phyloP scores from a whole-genome alignment of 495 filamentous ascomycete genomes.

The Geopyxis carbonaria region DNA sequence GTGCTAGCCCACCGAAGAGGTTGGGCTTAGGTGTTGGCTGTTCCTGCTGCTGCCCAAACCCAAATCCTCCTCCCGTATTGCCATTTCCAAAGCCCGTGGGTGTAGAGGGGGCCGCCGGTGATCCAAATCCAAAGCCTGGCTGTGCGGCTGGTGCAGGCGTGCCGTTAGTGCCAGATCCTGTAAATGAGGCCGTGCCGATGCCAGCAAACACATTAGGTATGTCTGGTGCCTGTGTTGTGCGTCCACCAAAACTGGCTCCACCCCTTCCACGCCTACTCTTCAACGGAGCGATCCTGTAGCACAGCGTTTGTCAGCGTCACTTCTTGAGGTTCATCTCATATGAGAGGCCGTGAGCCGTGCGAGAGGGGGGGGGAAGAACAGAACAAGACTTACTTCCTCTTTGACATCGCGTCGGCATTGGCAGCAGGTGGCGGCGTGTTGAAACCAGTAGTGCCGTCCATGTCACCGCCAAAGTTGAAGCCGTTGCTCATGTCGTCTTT shows the following conservation, averaged over 20 bases:
- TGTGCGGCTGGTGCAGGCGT: slow-evolving; percentile 6
- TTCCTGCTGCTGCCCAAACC: slow-evolving; percentile 11
- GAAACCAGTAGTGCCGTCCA: slow-evolving; percentile 9
- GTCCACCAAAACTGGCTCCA: slow-evolving; percentile 12
- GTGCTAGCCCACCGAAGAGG: slow-evolving; percentile 14
- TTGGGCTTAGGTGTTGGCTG: slow-evolving; percentile 15
- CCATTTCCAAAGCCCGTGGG: slow-evolving; percentile 15
- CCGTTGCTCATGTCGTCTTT: slow-evolving; percentile 18
- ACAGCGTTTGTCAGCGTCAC: slow-evolving; percentile 4
- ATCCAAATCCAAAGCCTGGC: slow-evolving; percentile 13
- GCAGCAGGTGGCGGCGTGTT: slow-evolving; percentile 18
- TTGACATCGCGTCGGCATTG: slow-evolving; percentile 9
- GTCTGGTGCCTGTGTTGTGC: too few relatives aligned
- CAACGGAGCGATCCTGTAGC: slow-evolving; percentile 20
- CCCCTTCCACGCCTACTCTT: slow-evolving; percentile 11
- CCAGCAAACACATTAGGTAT: slow-evolving; percentile 21
- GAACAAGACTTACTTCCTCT: slow-evolving; percentile 15
- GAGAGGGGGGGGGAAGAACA: not conserved
- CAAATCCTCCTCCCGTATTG: slow-evolving; percentile 14
- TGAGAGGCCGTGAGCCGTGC: not conserved
- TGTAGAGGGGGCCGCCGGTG: slow-evolving; percentile 8
- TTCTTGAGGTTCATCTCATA: not conserved
- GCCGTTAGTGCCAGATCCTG: slow-evolving; percentile 13
- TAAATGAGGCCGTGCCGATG: slow-evolving; percentile 3
- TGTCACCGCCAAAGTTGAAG: slow-evolving; percentile 13